These are phyloP conservation scores for Aspergillus glaucus DNA, from an alignment of 2,329 filamentous ascomycete species.

Conservation along the genomic window DNA sequence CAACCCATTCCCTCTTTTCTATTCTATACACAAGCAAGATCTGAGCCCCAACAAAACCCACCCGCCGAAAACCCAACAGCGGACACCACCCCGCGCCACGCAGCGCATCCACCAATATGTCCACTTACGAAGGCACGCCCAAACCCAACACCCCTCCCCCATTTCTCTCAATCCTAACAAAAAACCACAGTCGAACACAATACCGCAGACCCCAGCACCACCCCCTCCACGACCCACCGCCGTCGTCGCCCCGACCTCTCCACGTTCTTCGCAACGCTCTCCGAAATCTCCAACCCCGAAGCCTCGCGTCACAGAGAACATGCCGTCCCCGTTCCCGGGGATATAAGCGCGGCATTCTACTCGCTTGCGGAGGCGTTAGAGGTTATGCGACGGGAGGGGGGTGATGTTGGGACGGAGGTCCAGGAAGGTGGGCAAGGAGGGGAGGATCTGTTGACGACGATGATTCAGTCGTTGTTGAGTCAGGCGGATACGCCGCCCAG, in stretches of 20 bases:
- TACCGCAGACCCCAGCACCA: constrained; percentile 26
- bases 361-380: constrained; percentile 56
- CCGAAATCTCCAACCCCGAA: constrained; percentile 47
- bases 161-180: constrained; percentile 1
- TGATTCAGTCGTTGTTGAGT: constrained; percentile 51
- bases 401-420: constrained; percentile 16
- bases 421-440: constrained; percentile 23
- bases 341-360: constrained; percentile 55
- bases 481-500: constrained; percentile 54
- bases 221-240: constrained; percentile 19
- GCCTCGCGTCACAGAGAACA: constrained; percentile 49
- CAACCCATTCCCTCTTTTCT: not conserved
- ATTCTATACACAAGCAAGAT: not conserved
- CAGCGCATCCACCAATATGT: constrained; percentile 24
- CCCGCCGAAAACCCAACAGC: not conserved
- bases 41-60: not conserved
- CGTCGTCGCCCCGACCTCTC: constrained; percentile 57
- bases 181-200: constrained; percentile 35
- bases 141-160: not conserved
- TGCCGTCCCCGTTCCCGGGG: constrained; percentile 54
- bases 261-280: constrained; percentile 58
- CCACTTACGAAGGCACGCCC: constrained; percentile 36
- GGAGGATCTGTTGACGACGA: constrained; percentile 44
- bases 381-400: constrained; percentile 47
- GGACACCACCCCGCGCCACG: constrained; percentile 3